Percentiles rank a stretch among this genome's conserved stretches.
These are phyloP conservation scores for Ophiostoma populinum DNA, from an alignment of 2,329 filamentous ascomycete species.

Conservation along the genomic window DNA sequence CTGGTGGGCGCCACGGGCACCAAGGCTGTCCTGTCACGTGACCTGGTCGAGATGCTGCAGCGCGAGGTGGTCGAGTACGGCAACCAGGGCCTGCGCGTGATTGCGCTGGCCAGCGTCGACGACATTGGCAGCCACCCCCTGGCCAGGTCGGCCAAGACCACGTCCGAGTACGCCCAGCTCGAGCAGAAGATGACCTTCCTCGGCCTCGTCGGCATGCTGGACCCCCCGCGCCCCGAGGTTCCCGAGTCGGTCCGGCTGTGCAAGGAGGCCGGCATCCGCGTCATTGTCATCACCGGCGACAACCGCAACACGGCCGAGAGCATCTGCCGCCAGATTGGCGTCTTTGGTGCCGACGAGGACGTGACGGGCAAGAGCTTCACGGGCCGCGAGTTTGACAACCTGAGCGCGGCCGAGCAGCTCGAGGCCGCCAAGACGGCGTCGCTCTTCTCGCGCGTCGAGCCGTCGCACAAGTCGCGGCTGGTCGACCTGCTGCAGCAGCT, in stretches of 20 bases:
- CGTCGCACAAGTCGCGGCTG: conserved; percentile 90
- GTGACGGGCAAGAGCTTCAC: conserved; percentile 87
- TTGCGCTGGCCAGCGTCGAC: conserved; percentile 75
- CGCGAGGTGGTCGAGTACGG: conserved; percentile 80
- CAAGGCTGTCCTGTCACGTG: conserved; percentile 52
- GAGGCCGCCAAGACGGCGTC: conserved; percentile 72
- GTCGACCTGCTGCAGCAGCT: conserved; percentile 88
- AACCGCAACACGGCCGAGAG: conserved; percentile 96
- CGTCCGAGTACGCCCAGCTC: conserved; percentile 66
- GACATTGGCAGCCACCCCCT: conserved; percentile 55
- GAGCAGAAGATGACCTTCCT: conserved; percentile 92
- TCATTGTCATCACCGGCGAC: conserved; percentile 96
- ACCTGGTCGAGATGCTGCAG: conserved; percentile 51
- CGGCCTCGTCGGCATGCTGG: conserved; percentile 88
- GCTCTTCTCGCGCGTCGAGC: conserved; percentile 91
- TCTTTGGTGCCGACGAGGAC: conserved; percentile 61
- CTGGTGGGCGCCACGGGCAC: conserved; percentile 65
- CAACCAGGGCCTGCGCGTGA: conserved; percentile 82
- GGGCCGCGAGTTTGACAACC: conserved; percentile 80
- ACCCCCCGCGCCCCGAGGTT: conserved; percentile 88
- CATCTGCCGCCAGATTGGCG: conserved; percentile 91
- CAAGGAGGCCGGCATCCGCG: conserved; percentile 81
- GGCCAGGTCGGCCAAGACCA: conserved; percentile 59
- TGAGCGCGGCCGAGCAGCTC: conserved; percentile 63
- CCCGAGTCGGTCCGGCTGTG: conserved; percentile 73